Conservation (phyloP, 1,284 basidiomycete genomes). For the Ganoderma sp. region DNA sequence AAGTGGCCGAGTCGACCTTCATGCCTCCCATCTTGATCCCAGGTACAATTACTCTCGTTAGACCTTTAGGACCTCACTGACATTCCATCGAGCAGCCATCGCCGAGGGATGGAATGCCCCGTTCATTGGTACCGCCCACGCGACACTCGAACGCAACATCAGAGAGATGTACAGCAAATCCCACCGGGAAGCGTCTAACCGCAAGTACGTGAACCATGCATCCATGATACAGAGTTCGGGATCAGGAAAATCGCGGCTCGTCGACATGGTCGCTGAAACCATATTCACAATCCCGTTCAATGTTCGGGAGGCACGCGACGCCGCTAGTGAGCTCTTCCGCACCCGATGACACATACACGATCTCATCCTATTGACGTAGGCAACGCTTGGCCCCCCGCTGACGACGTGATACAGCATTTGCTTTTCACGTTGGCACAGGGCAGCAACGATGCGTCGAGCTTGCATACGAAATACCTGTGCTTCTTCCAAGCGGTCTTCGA, state of each 20-base stretch:
- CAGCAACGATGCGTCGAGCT: not conserved
- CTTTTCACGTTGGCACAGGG: not conserved
- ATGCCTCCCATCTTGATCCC: too few relatives aligned
- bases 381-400: not conserved
- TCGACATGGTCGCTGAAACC: slow-evolving; percentile 52
- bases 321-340: not conserved
- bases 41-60: too few relatives aligned
- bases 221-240: slow-evolving; percentile 19
- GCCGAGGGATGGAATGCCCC: not conserved
- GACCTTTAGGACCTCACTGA: too few relatives aligned
- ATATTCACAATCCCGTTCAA: slow-evolving; percentile 50
- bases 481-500: not conserved
- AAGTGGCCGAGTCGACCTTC: too few relatives aligned
- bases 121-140: not conserved
- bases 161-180: not conserved
- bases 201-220: slow-evolving; percentile 23
- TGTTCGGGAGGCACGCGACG: slow-evolving; percentile 25
- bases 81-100: too few relatives aligned
- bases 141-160: not conserved
- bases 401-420: not conserved
- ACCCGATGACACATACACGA: not conserved
- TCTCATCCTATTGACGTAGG: not conserved
- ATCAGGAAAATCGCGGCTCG: slow-evolving; percentile 53
- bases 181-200: not conserved
- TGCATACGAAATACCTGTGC: not conserved